A percentile compares a stretch with the other conserved stretches of the same genome.
phyloP scores from a whole-genome alignment of 2,329 filamentous ascomycete genomes.

The Aspergillus tamarii region DNA sequence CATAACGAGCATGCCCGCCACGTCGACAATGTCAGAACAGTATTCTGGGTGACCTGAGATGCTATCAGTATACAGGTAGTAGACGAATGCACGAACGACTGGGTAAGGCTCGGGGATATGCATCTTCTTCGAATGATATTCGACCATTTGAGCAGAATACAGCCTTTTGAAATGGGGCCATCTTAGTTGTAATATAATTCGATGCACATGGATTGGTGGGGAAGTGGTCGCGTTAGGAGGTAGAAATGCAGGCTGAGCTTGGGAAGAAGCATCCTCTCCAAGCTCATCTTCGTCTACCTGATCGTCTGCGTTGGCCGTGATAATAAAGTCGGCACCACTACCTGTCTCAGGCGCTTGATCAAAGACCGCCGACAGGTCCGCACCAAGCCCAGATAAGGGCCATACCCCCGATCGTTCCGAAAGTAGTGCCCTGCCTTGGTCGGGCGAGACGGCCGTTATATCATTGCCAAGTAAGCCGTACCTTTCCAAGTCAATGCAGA shows the following conservation, averaged over 20 bases:
- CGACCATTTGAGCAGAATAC: conserved; percentile 92
- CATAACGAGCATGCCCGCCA: conserved; percentile 94
- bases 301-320: conserved; percentile 84
- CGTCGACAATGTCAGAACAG: conserved; percentile 71
- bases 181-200: conserved; percentile 87
- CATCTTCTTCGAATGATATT: conserved; percentile 96
- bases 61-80: conserved; percentile 95
- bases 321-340: conserved; percentile 85
- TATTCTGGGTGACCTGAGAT: conserved; percentile 67
- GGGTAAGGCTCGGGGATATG: conserved; percentile 96
- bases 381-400: conserved; percentile 69
- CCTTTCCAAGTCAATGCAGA: conserved; percentile 88
- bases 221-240: conserved; percentile 60
- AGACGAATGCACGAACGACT: conserved; percentile 90
- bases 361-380: conserved; percentile 84
- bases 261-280: conserved; percentile 29
- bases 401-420: conserved; percentile 58
- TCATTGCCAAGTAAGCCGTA: conserved; percentile 90
- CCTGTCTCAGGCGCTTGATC: conserved; percentile 81
- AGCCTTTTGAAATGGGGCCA: conserved; percentile 96
- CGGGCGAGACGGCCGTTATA: conserved; percentile 58
- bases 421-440: conserved; percentile 50
- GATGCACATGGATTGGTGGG: conserved; percentile 88
- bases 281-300: conserved; percentile 57
- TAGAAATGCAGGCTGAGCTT: conserved; percentile 37